A percentile compares a stretch with the other conserved stretches of the same genome.
phyloP scores from a whole-genome alignment of 139 green algal genomes.

The Picochlorum sp. region DNA sequence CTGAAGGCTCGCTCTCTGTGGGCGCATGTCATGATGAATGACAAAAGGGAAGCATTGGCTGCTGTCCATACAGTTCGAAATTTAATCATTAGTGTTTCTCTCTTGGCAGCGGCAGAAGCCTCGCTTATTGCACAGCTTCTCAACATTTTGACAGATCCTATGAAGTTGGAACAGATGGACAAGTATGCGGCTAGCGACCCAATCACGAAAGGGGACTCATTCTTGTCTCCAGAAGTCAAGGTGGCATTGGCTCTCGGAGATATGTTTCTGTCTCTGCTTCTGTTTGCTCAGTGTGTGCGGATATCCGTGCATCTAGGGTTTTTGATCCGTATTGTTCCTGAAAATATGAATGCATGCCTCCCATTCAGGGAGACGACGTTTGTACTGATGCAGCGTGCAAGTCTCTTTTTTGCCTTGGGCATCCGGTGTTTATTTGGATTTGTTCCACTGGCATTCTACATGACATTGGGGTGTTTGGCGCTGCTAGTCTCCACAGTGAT shows the following conservation, averaged over 20 bases:
- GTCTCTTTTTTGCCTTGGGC: constrained; percentile 13
- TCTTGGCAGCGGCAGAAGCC: constrained; percentile 1
- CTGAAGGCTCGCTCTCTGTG: constrained; percentile 9
- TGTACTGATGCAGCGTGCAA: constrained; percentile 4
- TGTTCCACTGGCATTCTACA: constrained; percentile 10
- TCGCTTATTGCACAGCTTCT: constrained; percentile 7
- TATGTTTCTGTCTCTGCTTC: constrained; percentile 12
- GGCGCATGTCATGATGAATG: constrained; percentile 10
- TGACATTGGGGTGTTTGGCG: background rate
- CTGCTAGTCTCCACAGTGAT: constrained; percentile 5
- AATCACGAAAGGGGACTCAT: background rate
- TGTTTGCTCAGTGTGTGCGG: constrained; percentile 12
- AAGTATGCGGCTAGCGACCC: constrained; percentile 3
- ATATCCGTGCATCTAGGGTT: constrained; percentile 15
- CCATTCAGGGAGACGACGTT: constrained; percentile 8
- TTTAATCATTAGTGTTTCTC: constrained; percentile 10
- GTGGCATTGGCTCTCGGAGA: constrained; percentile 8
- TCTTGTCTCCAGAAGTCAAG: background rate
- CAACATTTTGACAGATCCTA: constrained; percentile 12
- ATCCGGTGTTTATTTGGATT: constrained; percentile 1
- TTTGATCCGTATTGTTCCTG: constrained; percentile 4
- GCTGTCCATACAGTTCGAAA: constrained; percentile 15
- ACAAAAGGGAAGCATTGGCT: constrained; percentile 1
- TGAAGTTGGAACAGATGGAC: background rate
- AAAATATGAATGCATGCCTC: background rate